These are phyloP conservation scores for Epichloe amarillans DNA, from an alignment of 2,329 filamentous ascomycete genomes.

Conservation along the genomic window DNA sequence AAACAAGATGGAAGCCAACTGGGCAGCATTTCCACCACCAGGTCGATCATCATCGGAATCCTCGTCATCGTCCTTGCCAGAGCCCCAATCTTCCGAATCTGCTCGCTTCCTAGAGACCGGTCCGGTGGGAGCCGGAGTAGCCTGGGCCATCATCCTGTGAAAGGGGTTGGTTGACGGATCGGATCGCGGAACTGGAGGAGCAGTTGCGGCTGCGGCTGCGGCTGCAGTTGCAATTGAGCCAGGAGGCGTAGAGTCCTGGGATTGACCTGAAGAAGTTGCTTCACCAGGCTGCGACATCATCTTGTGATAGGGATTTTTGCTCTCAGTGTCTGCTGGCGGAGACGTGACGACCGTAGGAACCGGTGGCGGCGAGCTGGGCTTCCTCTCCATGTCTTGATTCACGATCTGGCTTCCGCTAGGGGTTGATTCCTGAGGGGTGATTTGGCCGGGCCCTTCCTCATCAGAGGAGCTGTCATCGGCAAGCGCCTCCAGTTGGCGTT, in stretches of 20 bases:
- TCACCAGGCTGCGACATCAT: conserved; percentile 64
- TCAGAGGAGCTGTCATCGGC: conserved; percentile 62
- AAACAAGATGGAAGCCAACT: conserved; percentile 88
- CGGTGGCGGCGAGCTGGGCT: conserved; percentile 38
- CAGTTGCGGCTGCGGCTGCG: conserved; percentile 16
- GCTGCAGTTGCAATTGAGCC: not conserved
- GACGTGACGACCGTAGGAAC: conserved; percentile 38
- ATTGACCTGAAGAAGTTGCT: conserved; percentile 27
- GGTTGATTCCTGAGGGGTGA: conserved; percentile 47
- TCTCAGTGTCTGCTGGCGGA: conserved; percentile 55
- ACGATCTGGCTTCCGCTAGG: conserved; percentile 36
- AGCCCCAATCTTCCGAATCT: conserved; percentile 68
- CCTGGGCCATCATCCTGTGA: conserved; percentile 70
- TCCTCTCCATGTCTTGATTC: conserved; percentile 41
- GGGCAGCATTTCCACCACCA: conserved; percentile 72
- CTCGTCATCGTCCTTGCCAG: conserved; percentile 49
- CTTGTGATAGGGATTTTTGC: conserved; percentile 89
- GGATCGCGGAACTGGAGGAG: conserved; percentile 25
- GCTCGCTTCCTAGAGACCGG: conserved; percentile 40
- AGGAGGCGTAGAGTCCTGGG: conserved; percentile 23
- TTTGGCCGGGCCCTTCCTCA: conserved; percentile 63
- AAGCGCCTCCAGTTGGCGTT: conserved; percentile 69
- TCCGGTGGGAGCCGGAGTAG: conserved; percentile 33
- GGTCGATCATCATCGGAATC: conserved; percentile 69
- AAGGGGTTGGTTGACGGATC: conserved; percentile 87